Evolutionary conservation across 306 rosid genomes (phyloP).

Genomic region (Pterocarpus santalinus): DNA sequence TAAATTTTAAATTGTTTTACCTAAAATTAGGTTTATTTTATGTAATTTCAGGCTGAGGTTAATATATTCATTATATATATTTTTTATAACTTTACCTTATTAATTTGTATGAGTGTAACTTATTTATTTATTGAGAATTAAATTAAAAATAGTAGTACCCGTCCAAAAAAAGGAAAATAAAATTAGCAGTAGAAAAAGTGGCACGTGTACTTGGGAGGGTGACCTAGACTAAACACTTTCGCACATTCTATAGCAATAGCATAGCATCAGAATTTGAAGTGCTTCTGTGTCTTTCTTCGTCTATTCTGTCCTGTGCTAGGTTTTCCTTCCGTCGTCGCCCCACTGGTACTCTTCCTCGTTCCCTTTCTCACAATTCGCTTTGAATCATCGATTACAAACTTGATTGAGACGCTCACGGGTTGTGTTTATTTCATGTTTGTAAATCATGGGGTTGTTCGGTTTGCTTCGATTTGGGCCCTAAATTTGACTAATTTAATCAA

Average conservation of each 20-base stretch:
- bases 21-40: no score
- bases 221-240: neutral
- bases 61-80: no score
- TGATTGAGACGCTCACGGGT: neutral
- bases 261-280: neutral
- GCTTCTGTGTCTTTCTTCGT: neutral
- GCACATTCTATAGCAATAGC: neutral
- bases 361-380: neutral
- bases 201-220: neutral
- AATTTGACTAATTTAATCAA: neutral
- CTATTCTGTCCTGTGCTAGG: neutral
- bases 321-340: conserved; percentile 34
- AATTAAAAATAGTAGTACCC: no score
- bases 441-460: conserved; percentile 6
- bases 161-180: no score
- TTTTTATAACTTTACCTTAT: no score
- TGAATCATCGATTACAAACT: neutral
- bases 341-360: conserved; percentile 40
- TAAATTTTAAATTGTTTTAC: no score
- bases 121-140: no score
- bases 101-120: no score
- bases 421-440: conserved; percentile 8
- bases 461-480: conserved; percentile 33
- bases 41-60: no score
- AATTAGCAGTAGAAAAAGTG: no score